A percentile compares a stretch with the other conserved stretches of the same genome.
These are phyloP conservation scores for Pseudogymnoascus sp. DNA, from an alignment of 2,329 filamentous ascomycete genomes.

Conservation along the genomic window DNA sequence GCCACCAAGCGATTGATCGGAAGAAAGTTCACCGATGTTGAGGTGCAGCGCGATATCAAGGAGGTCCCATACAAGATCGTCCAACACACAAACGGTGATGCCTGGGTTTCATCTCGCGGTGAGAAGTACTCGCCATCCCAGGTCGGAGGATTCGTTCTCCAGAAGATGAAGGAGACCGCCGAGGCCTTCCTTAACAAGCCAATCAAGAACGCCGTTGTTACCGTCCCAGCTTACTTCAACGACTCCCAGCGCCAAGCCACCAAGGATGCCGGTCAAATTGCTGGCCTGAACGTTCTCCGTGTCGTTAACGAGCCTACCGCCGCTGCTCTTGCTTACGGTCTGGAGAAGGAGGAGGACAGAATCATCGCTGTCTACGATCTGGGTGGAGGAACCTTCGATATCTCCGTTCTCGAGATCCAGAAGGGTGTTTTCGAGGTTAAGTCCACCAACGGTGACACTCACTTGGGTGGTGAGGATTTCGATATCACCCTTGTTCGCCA, in stretches of 20 bases:
- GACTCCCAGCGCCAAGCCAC: constrained; percentile 96
- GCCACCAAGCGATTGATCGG: constrained; percentile 98
- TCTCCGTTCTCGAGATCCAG: constrained; percentile 94
- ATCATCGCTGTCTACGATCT: constrained; percentile 95
- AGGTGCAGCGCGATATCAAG: constrained; percentile 95
- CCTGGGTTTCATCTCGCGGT: constrained; percentile 87
- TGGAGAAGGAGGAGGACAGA: constrained; percentile 87
- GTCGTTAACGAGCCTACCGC: constrained; percentile 97
- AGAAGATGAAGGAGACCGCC: constrained; percentile 99
- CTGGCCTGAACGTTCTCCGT: constrained; percentile 92
- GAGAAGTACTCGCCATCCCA: constrained; percentile 98
- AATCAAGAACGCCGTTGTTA: constrained; percentile 93
- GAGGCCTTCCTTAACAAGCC: constrained; percentile 86
- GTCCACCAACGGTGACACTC: constrained; percentile 97
- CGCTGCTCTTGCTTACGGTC: constrained; percentile 88
- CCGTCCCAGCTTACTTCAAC: constrained; percentile 97
- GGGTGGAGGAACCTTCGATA: constrained; percentile 98
- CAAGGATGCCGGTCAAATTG: constrained; percentile 95
- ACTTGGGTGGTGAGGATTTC: constrained; percentile 97
- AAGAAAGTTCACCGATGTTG: constrained; percentile 86
- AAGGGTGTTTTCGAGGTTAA: constrained; percentile 98
- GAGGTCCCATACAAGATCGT: constrained; percentile 98
- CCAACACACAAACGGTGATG: constrained; percentile 92
- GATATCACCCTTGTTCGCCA: constrained; percentile 91
- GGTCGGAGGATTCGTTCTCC: constrained; percentile 89